A percentile compares a stretch with the other conserved stretches of the same genome.
phyloP scores from a whole-genome alignment of 305 asterid species.

The Plantago lanceolata region DNA sequence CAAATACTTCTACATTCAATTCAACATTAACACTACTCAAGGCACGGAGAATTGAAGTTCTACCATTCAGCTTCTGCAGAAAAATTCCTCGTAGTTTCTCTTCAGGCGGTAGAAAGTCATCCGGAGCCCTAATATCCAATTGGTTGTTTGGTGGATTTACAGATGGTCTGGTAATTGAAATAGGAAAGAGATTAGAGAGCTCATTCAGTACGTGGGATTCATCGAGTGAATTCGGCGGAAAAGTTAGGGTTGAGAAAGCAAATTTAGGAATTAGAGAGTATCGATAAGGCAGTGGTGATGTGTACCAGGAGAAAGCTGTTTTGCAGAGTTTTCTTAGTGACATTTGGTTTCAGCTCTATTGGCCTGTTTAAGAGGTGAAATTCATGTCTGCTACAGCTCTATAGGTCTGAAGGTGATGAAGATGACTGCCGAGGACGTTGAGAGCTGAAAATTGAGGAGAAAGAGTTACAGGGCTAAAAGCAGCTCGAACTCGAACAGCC shows the following conservation, averaged over 20 bases:
- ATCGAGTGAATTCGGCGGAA: slow-evolving; percentile 22
- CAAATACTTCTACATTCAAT: slow-evolving; percentile 43
- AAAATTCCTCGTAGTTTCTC: slow-evolving; percentile 79
- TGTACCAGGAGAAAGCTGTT: slow-evolving; percentile 23
- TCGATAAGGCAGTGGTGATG: slow-evolving; percentile 7
- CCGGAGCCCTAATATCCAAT: slow-evolving; percentile 27
- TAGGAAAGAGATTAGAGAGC: slow-evolving; percentile 62
- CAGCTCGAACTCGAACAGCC: no score
- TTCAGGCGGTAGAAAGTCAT: slow-evolving; percentile 59
- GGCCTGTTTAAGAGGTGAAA: no score
- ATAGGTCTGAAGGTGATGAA: no score
- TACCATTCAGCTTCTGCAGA: slow-evolving; percentile 54
- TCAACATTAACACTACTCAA: slow-evolving; percentile 44
- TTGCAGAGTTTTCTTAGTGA: slow-evolving; percentile 29
- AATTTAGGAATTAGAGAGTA: slow-evolving; percentile 16
- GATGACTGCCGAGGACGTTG: no score
- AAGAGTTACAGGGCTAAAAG: no score
- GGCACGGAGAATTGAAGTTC: slow-evolving; percentile 40
- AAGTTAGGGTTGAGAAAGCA: slow-evolving; percentile 32
- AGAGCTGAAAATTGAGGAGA: no score
- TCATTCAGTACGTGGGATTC: slow-evolving; percentile 54
- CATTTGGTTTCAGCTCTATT: slow-evolving; percentile 15
- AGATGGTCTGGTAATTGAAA: slow-evolving; percentile 25
- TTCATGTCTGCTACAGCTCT: no score
- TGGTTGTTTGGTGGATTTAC: slow-evolving; percentile 19